A percentile compares a stretch with the other conserved stretches of the same genome.
phyloP scores from a whole-genome alignment of 164 flowering plant species.

The Stephania cephalantha region DNA sequence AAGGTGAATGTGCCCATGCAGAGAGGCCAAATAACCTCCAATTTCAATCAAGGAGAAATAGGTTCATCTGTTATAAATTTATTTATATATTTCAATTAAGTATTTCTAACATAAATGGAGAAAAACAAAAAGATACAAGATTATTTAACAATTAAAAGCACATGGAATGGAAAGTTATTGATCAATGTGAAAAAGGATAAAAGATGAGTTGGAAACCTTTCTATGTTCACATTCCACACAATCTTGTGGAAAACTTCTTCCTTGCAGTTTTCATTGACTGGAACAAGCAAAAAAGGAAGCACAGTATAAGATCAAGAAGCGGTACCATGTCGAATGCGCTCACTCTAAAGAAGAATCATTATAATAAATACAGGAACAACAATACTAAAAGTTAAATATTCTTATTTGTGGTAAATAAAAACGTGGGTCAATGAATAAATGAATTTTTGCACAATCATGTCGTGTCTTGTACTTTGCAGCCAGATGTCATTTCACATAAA shows the following conservation, averaged over 20 bases:
- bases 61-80: too few relatives aligned
- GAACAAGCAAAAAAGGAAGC: constrained; percentile 9
- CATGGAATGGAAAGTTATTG: neutral
- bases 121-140: neutral
- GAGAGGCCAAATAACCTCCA: too few relatives aligned
- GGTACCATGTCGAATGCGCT: neutral
- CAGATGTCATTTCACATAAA: neutral
- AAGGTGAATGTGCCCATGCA: too few relatives aligned
- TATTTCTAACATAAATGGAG: too few relatives aligned
- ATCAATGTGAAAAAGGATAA: neutral
- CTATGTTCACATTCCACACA: constrained; percentile 30
- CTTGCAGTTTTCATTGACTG: constrained; percentile 27
- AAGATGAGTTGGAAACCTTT: constrained; percentile 23
- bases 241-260: constrained; percentile 23
- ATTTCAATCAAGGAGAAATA: too few relatives aligned
- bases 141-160: neutral
- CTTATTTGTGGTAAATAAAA: neutral
- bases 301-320: neutral
- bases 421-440: neutral
- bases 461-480: neutral
- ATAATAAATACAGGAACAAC: neutral
- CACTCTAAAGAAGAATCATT: neutral
- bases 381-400: neutral
- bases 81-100: too few relatives aligned
- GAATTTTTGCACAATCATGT: neutral